These are phyloP conservation scores for Penicillium samsonianum DNA, from an alignment of 495 filamentous ascomycete genomes.

Conservation along the genomic window DNA sequence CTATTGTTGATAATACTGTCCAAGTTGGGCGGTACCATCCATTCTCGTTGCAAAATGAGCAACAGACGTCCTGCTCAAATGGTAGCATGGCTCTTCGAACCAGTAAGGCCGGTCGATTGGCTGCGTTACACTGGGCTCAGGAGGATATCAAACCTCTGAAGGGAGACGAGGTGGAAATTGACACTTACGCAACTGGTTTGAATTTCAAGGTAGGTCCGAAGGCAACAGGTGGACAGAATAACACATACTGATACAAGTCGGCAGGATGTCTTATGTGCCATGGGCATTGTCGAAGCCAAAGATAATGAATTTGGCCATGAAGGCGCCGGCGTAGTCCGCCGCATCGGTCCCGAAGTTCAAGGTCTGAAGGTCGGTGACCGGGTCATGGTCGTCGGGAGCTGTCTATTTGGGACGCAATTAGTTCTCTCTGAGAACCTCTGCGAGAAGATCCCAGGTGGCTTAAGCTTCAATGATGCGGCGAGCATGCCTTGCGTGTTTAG, in stretches of 20 bases:
- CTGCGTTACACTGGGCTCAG: slow-evolving; percentile 53
- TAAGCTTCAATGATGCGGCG: slow-evolving; percentile 46
- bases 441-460: slow-evolving; percentile 31
- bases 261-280: slow-evolving; percentile 38
- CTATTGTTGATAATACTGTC: slow-evolving; percentile 24
- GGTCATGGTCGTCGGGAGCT: slow-evolving; percentile 37
- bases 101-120: slow-evolving; percentile 22
- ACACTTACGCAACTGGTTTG: slow-evolving; percentile 27
- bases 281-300: slow-evolving; percentile 37
- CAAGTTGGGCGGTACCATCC: slow-evolving; percentile 29
- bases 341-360: slow-evolving; percentile 29
- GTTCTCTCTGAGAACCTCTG: slow-evolving; percentile 22
- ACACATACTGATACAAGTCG: neutral
- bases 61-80: neutral
- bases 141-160: slow-evolving; percentile 9
- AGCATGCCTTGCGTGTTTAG: slow-evolving; percentile 44
- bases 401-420: slow-evolving; percentile 32
- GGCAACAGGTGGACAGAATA: neutral
- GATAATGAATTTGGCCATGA: slow-evolving; percentile 43
- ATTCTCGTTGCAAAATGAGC: slow-evolving; percentile 18
- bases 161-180: slow-evolving; percentile 33
- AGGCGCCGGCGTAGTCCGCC: slow-evolving; percentile 40
- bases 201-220: slow-evolving; percentile 34
- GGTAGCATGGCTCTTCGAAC: slow-evolving; percentile 17
- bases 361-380: slow-evolving; percentile 41